Base-by-base conservation (phyloP, 2,329 filamentous ascomycete genomes). In the Teratosphaeria viscida region DNA sequence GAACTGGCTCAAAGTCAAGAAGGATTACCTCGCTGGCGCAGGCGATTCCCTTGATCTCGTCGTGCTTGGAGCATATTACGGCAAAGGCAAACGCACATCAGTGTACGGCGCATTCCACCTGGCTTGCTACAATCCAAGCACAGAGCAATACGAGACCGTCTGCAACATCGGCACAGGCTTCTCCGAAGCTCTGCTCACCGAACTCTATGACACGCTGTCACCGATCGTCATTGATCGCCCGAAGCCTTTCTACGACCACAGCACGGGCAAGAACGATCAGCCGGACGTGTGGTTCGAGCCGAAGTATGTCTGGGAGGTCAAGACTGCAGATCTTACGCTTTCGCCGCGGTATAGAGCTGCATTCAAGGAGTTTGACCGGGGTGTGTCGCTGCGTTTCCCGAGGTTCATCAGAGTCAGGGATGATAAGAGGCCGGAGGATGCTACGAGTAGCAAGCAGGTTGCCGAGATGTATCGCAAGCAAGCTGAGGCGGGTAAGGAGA, bases 161-260 rank as follows among this genome's bases (percentile, higher is more conserved):
- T 99, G 94, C 83, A 99, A 99, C 74, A 97, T 99, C 68, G 94
- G 94, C 65, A 99, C 94, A 0, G 94, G 94, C 2, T 99, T 99
- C 76, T 92, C 88, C 0, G 94, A 99, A 75, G 89, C 87, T n/a
- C 82, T 92, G 2, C 86, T 99, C n/a, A 89, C 95, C 69, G 88
- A 92, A 39, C 80, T 97, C 14, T 85, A 97, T 77, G 79, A 82
- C 27, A 81, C 87, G 57, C 85, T 99, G 32, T 87, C 84, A 0
- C 81, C 85, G 8, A 85, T 90, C 56, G 85, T 88, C 65, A 99
- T 99, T 66, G 90, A 95, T 70, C 85, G 86, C 0, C 84, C 92
- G 1, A 99, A 99, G 71, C 94, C 94, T 0, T 99, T 96, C 74
- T 99, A 97, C 75, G 81, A 85, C 0, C 94, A 99, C 74, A 91